A percentile compares a stretch with the other conserved stretches of the same genome.
Conservation (phyloP, 2,329 filamentous ascomycete species). For the Cladobotryum protrusum region DNA sequence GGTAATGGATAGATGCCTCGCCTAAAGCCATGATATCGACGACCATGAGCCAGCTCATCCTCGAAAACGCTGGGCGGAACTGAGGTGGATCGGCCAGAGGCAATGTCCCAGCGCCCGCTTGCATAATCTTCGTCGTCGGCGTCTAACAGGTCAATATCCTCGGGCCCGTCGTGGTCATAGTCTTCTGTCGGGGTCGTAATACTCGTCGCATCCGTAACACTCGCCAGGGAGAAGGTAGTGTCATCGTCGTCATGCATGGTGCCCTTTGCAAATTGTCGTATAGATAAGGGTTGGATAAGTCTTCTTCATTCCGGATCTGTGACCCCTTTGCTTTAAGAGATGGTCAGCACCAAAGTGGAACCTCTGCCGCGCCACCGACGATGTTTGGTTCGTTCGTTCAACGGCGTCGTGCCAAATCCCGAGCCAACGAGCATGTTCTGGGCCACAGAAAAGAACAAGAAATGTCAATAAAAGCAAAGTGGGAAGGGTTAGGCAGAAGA, state of each 20-base stretch:
- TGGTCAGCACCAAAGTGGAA: slow-evolving; percentile 11
- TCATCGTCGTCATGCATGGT: slow-evolving; percentile 19
- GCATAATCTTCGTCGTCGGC: slow-evolving; percentile 15
- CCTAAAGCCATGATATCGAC: slow-evolving; percentile 39
- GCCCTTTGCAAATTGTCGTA: slow-evolving; percentile 4
- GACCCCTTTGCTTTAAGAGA: slow-evolving; percentile 11
- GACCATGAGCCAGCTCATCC: slow-evolving; percentile 28
- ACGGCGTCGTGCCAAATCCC: slow-evolving; percentile 1
- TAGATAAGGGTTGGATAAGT: slow-evolving; percentile 7
- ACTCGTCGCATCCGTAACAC: slow-evolving; percentile 13
- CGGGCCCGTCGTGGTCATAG: slow-evolving; percentile 17
- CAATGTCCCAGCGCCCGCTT: slow-evolving; percentile 16
- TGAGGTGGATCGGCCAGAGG: slow-evolving; percentile 27
- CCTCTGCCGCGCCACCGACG: slow-evolving; percentile 10
- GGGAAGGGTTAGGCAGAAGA: no score
- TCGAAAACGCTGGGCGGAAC: slow-evolving; percentile 28
- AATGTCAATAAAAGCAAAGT: no score
- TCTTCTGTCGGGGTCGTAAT: slow-evolving; percentile 18
- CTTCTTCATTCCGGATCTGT: slow-evolving; percentile 4
- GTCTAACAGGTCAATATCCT: slow-evolving; percentile 22
- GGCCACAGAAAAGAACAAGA: not conserved
- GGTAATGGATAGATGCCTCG: slow-evolving; percentile 40
- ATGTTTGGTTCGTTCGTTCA: slow-evolving; percentile 6
- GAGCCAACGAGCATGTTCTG: not conserved
- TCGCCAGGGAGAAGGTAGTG: slow-evolving; percentile 23